Percentiles rank a stretch among this genome's conserved stretches.
phyloP scores from a whole-genome alignment of 2,329 filamentous ascomycete genomes.

The Mycosphaerelloides madeirae region DNA sequence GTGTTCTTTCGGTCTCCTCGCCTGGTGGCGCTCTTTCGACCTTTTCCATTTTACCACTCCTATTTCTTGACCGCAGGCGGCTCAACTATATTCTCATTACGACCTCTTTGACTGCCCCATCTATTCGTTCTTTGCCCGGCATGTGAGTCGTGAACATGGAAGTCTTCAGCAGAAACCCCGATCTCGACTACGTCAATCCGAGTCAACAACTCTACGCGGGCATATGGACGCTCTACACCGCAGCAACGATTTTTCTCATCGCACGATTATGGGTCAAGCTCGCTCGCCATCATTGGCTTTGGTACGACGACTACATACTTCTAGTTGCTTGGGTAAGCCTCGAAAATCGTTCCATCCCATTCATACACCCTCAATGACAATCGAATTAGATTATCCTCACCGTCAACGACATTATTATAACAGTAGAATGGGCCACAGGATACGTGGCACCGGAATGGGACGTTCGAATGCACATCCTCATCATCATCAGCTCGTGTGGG shows the following conservation, averaged over 20 bases:
- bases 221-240: constrained; percentile 37
- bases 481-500: constrained; percentile 41
- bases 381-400: constrained; percentile 42
- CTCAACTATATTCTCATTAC: too few species aligned
- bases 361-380: too few species aligned
- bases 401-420: constrained; percentile 45
- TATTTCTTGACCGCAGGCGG: too few species aligned
- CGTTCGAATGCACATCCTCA: constrained; percentile 51
- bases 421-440: constrained; percentile 46
- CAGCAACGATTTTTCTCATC: constrained; percentile 34
- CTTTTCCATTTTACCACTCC: too few species aligned
- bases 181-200: constrained; percentile 32
- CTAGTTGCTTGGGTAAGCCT: constrained; percentile 34
- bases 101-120: too few species aligned
- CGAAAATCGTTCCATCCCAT: too few species aligned
- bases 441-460: constrained; percentile 48
- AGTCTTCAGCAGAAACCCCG: constrained; percentile 5
- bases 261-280: constrained; percentile 36
- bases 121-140: too few species aligned
- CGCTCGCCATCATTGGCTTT: constrained; percentile 36
- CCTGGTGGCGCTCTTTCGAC: too few species aligned
- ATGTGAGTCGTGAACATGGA: not conserved
- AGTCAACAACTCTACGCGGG: constrained; percentile 35
- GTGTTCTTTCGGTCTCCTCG: too few species aligned
- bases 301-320: constrained; percentile 40